These are phyloP conservation scores for Cutaneotrichosporon sp. DNA, from an alignment of 1,284 basidiomycete species.

Conservation along the genomic window DNA sequence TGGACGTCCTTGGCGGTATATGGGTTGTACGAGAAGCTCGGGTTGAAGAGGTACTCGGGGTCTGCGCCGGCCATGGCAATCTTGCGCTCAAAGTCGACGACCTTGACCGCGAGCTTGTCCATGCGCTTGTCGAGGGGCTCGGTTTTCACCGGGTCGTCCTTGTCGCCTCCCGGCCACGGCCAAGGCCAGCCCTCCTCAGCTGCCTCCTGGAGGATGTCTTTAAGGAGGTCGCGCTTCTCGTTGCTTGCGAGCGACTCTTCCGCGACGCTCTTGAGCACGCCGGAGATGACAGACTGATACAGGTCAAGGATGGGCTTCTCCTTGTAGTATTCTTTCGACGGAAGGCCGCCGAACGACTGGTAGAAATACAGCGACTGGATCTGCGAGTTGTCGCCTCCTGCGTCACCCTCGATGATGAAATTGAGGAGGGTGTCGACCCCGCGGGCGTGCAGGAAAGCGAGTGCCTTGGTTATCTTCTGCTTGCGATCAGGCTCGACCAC, in stretches of 20 bases:
- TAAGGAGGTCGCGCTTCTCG: constrained; percentile 10
- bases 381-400: constrained; percentile 85
- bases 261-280: constrained; percentile 65
- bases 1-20: constrained; percentile 67
- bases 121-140: constrained; percentile 54
- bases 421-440: constrained; percentile 77
- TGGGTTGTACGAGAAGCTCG: constrained; percentile 87
- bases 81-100: constrained; percentile 76
- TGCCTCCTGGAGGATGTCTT: constrained; percentile 30
- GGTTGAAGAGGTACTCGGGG: constrained; percentile 66
- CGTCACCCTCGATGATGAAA: constrained; percentile 75
- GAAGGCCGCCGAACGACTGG: constrained; percentile 80
- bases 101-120: constrained; percentile 66
- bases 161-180: constrained; percentile 66
- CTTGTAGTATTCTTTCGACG: constrained; percentile 91
- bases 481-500: constrained; percentile 9
- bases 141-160: constrained; percentile 34
- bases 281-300: constrained; percentile 70
- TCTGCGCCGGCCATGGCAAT: constrained; percentile 81
- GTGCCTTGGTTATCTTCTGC: constrained; percentile 63
- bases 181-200: constrained; percentile 64
- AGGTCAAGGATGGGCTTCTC: constrained; percentile 69
- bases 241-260: constrained; percentile 21
- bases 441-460: constrained; percentile 82
- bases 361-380: constrained; percentile 80